Evolutionary conservation across 2,329 filamentous ascomycete genomes (phyloP).

Genomic region (Aspergillus ruber): DNA sequence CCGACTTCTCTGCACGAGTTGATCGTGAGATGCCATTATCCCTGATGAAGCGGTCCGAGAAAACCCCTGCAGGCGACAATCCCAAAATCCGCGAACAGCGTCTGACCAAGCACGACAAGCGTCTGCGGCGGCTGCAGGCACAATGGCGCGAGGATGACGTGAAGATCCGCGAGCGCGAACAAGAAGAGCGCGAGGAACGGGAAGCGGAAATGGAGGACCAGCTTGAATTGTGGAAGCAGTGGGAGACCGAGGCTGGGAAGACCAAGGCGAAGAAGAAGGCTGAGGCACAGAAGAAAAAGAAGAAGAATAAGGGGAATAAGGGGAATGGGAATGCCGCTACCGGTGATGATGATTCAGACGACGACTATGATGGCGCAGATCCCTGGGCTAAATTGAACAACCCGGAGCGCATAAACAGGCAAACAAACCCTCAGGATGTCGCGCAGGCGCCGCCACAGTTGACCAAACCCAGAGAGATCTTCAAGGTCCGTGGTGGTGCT

Average conservation of each 20-base stretch:
- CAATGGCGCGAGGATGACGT: constrained; percentile 53
- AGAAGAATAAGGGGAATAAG: constrained; percentile 31
- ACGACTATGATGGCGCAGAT: constrained; percentile 52
- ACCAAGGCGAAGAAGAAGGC: constrained; percentile 46
- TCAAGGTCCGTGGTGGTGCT: constrained; percentile 59
- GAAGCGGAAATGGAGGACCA: constrained; percentile 58
- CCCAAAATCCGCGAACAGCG: constrained; percentile 47
- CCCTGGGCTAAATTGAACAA: constrained; percentile 71
- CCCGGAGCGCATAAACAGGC: constrained; percentile 36
- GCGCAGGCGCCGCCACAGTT: constrained; percentile 72
- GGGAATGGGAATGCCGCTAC: constrained; percentile 34
- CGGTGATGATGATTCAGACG: constrained; percentile 50
- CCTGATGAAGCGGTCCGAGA: constrained; percentile 57
- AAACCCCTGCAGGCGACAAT: constrained; percentile 15
- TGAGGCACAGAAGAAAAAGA: constrained; percentile 35
- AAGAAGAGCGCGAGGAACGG: constrained; percentile 65
- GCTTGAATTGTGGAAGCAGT: constrained; percentile 57
- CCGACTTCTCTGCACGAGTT: constrained; percentile 75
- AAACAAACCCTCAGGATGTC: constrained; percentile 43
- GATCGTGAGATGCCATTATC: constrained; percentile 75
- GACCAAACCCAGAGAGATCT: constrained; percentile 55
- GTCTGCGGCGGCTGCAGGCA: constrained; percentile 57
- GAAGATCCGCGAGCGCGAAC: constrained; percentile 63
- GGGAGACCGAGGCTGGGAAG: constrained; percentile 49
- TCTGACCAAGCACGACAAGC: constrained; percentile 75